Evolutionary conservation across 2,329 filamentous ascomycete species (phyloP).

Genomic region (Magnaporthiopsis incrustans): DNA sequence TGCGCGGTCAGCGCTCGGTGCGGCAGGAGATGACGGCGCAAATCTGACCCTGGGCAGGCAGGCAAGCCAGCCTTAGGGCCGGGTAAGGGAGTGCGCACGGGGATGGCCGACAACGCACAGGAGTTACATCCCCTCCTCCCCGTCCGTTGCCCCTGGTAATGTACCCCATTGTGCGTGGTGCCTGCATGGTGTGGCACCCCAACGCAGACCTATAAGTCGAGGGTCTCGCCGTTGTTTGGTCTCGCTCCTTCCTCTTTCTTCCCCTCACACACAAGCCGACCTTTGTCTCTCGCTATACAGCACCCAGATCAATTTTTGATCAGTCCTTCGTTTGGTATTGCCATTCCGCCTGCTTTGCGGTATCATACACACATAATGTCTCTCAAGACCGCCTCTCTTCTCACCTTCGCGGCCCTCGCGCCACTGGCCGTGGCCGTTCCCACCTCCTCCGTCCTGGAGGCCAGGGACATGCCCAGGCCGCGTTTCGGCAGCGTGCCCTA

Average conservation of each 20-base stretch:
- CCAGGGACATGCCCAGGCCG: slow-evolving; percentile 34
- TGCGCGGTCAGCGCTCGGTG: no score
- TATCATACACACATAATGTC: background rate
- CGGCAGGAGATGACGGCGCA: no score
- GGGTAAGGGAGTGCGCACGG: no score
- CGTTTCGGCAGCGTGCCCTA: slow-evolving; percentile 46
- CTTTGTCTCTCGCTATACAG: background rate
- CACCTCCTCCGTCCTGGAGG: background rate
- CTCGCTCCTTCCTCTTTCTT: background rate
- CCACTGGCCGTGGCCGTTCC: background rate
- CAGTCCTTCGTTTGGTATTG: background rate
- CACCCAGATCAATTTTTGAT: slow-evolving; percentile 1
- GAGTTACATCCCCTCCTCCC: no score
- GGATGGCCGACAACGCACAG: no score
- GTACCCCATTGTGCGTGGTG: no score
- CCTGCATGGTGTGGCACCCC: no score
- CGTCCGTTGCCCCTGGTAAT: no score
- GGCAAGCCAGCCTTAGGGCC: no score
- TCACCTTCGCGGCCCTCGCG: background rate
- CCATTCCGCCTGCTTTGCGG: background rate
- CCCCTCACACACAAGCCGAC: background rate
- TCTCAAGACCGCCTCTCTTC: background rate
- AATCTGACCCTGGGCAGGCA: no score
- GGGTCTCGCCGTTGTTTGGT: background rate
- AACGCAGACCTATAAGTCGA: no score